These are phyloP conservation scores for Perkinsus olseni DNA, from an alignment of 169 alveolate species.

Conservation along the genomic window DNA sequence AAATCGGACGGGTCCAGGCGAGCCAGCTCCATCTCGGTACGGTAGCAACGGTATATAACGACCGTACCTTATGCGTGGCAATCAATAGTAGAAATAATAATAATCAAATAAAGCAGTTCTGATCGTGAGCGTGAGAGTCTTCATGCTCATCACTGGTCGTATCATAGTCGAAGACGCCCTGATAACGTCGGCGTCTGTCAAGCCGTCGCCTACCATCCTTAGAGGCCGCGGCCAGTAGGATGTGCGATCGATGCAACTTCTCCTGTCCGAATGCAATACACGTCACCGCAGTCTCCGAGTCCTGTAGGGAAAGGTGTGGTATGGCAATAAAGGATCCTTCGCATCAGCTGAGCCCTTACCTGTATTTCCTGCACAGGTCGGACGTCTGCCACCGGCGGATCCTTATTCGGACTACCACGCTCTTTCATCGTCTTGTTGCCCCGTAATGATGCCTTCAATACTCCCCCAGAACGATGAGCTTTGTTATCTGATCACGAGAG, in stretches of 20 bases:
- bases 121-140: background rate
- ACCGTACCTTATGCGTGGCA: background rate
- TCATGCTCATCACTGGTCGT: background rate
- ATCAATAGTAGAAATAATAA: background rate
- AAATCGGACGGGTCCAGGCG: conserved; percentile 10
- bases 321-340: too few relatives aligned
- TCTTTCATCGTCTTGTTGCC: background rate
- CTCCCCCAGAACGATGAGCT: background rate
- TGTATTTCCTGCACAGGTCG: background rate
- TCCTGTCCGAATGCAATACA: conserved; percentile 25
- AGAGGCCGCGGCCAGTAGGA: conserved; percentile 23
- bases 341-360: background rate
- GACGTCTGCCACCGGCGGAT: background rate
- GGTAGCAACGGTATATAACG: conserved; percentile 25
- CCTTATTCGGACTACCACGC: background rate
- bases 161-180: background rate
- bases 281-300: conserved; percentile 19
- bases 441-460: background rate
- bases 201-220: conserved; percentile 8
- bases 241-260: conserved; percentile 4
- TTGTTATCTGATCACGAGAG: background rate
- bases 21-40: conserved; percentile 14
- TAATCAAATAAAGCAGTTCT: background rate
- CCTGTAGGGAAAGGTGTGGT: too few relatives aligned
- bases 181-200: background rate